phyloP scores from a whole-genome alignment of 805 yeast genomes.

The Cyberlindnera amylophila region DNA sequence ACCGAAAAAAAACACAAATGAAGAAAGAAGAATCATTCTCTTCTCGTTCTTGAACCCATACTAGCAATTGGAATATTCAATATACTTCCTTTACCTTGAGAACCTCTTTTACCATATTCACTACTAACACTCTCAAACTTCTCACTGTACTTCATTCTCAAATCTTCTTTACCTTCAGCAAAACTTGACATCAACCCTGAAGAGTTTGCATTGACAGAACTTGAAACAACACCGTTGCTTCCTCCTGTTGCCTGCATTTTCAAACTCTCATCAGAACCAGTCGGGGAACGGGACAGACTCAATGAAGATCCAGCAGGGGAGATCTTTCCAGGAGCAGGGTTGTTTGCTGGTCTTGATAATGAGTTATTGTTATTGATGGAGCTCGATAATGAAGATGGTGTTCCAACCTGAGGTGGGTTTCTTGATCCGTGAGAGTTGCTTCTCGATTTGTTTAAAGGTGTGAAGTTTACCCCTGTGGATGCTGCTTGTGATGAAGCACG shows the following conservation, averaged over 20 bases:
- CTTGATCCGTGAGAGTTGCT: slow-evolving; percentile 15
- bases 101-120: not conserved
- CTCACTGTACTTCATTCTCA: slow-evolving; percentile 13
- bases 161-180: slow-evolving; percentile 6
- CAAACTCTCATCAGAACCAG: slow-evolving; percentile 3
- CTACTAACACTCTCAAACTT: slow-evolving; percentile 12
- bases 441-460: slow-evolving; percentile 14
- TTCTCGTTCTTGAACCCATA: slow-evolving; percentile 15
- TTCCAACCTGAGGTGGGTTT: slow-evolving; percentile 1
- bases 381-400: not conserved
- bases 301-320: slow-evolving; percentile 8
- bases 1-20: not conserved
- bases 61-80: slow-evolving; percentile 25
- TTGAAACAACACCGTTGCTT: not conserved
- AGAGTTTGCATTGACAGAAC: not conserved
- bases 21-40: slow-evolving; percentile 8
- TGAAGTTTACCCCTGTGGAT: slow-evolving; percentile 4
- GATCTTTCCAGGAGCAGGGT: slow-evolving; percentile 5
- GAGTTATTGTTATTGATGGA: not conserved
- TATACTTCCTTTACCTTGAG: slow-evolving; percentile 14
- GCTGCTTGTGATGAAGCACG: slow-evolving; percentile 11
- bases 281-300: slow-evolving; percentile 4
- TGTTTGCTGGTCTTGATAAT: not conserved
- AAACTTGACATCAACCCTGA: slow-evolving; percentile 8
- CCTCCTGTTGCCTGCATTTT: not conserved